These are phyloP conservation scores for Parathielavia hyrcaniae DNA, from an alignment of 495 filamentous ascomycete species.

Conservation along the genomic window DNA sequence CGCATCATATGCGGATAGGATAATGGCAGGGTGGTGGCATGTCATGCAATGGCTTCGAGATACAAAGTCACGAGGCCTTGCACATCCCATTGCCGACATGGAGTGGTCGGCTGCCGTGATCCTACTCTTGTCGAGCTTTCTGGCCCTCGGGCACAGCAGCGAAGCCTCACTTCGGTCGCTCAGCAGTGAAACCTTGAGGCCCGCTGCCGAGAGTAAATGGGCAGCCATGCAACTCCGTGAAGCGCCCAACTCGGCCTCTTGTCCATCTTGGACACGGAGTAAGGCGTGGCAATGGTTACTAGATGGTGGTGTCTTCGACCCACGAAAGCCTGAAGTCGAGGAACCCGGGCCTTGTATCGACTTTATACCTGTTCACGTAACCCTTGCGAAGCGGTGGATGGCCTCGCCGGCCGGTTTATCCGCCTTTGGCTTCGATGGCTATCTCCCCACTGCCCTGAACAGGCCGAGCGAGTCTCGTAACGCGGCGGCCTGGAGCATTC, in stretches of 20 bases:
- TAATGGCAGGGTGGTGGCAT: conserved; percentile 71
- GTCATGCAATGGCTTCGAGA: conserved; percentile 60
- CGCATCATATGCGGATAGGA: conserved; percentile 53
- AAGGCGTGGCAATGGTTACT: conserved; percentile 70
- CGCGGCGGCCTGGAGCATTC: conserved; percentile 57
- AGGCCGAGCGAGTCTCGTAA: conserved; percentile 50
- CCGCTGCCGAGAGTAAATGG: conserved; percentile 30
- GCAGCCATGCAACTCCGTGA: conserved; percentile 35
- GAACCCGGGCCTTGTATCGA: conserved; percentile 23
- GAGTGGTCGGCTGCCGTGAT: conserved; percentile 80
- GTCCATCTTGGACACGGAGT: conserved; percentile 59
- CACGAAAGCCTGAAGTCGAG: conserved; percentile 13
- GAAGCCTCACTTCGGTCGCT: conserved; percentile 16
- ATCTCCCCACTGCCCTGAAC: conserved; percentile 55
- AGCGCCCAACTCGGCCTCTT: conserved; percentile 46
- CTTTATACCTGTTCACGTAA: conserved; percentile 42
- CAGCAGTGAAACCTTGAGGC: neutral
- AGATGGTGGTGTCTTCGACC: conserved; percentile 44
- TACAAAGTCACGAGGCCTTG: conserved; percentile 36
- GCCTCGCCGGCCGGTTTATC: conserved; percentile 47
- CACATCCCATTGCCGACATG: conserved; percentile 38
- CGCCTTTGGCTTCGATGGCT: conserved; percentile 49
- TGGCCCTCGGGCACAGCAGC: conserved; percentile 33
- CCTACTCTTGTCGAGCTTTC: conserved; percentile 53
- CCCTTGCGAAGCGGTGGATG: conserved; percentile 50